Evolutionary conservation across 176 grass and related monocot species (phyloP).

Genomic region (Stipa capillata): DNA sequence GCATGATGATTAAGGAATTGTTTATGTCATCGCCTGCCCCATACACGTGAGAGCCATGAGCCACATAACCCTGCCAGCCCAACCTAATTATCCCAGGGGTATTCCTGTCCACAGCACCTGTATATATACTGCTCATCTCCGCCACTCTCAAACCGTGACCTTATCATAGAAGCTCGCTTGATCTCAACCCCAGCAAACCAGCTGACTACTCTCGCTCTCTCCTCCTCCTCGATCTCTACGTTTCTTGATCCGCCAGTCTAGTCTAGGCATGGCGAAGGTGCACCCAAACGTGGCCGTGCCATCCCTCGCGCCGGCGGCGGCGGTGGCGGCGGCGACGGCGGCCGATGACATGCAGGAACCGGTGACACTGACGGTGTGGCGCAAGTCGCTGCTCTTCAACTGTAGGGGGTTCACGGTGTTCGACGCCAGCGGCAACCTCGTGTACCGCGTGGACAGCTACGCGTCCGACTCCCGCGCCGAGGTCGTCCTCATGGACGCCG

Average conservation of each 20-base stretch:
- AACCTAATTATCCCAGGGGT: constrained; percentile 33
- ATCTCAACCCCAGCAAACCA: neutral
- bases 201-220: neutral
- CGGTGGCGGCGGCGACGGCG: neutral
- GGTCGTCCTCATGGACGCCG: constrained; percentile 87
- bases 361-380: constrained; percentile 81
- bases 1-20: constrained; percentile 14
- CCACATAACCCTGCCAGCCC: constrained; percentile 18
- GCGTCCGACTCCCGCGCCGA: constrained; percentile 55
- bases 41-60: constrained; percentile 28
- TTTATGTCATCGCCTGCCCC: constrained; percentile 20
- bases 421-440: constrained; percentile 66
- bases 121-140: constrained; percentile 27
- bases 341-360: neutral
- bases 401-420: constrained; percentile 79
- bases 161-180: neutral
- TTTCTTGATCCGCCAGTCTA: neutral
- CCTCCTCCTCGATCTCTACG: neutral
- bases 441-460: constrained; percentile 90
- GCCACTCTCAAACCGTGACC: constrained; percentile 7
- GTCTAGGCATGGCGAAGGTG: constrained; percentile 29
- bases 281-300: constrained; percentile 39
- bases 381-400: constrained; percentile 88
- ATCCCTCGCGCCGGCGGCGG: neutral
- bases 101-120: constrained; percentile 22